Evolutionary conservation across 2,329 filamentous ascomycete genomes (phyloP).

Genomic region (Dendrostoma leiphaemia): DNA sequence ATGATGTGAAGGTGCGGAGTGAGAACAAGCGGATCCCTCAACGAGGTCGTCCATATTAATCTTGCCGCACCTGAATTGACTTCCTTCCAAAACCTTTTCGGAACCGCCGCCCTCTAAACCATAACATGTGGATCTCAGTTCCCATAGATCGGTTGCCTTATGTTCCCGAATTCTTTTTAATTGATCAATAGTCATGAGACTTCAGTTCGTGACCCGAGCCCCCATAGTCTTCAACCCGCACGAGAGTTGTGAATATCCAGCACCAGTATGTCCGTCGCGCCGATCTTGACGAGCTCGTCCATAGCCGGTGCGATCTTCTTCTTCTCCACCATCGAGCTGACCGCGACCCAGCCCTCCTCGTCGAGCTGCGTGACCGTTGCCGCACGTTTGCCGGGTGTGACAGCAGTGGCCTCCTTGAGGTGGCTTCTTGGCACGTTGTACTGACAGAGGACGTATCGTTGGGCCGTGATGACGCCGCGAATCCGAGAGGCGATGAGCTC

Average conservation of each 20-base stretch:
- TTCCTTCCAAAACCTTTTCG: too few species aligned
- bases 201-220: not conserved
- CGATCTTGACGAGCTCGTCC: slow-evolving; percentile 75
- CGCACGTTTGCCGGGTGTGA: slow-evolving; percentile 92
- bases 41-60: too few species aligned
- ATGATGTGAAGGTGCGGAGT: too few species aligned
- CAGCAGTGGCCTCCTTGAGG: slow-evolving; percentile 65
- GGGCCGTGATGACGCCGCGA: slow-evolving; percentile 89
- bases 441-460: slow-evolving; percentile 91
- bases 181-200: too few species aligned
- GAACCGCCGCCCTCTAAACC: too few species aligned
- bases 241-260: slow-evolving; percentile 76
- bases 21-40: too few species aligned
- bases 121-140: too few species aligned
- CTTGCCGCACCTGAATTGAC: too few species aligned
- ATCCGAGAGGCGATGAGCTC: slow-evolving; percentile 85
- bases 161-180: not conserved
- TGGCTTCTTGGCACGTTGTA: slow-evolving; percentile 82
- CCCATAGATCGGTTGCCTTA: too few species aligned
- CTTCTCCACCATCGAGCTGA: slow-evolving; percentile 89
- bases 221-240: not conserved
- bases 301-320: slow-evolving; percentile 82
- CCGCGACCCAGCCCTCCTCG: slow-evolving; percentile 89
- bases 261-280: slow-evolving; percentile 82
- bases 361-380: slow-evolving; percentile 90